These are phyloP conservation scores for Glonium stellatum DNA, from an alignment of 495 filamentous ascomycete genomes.

Conservation along the genomic window DNA sequence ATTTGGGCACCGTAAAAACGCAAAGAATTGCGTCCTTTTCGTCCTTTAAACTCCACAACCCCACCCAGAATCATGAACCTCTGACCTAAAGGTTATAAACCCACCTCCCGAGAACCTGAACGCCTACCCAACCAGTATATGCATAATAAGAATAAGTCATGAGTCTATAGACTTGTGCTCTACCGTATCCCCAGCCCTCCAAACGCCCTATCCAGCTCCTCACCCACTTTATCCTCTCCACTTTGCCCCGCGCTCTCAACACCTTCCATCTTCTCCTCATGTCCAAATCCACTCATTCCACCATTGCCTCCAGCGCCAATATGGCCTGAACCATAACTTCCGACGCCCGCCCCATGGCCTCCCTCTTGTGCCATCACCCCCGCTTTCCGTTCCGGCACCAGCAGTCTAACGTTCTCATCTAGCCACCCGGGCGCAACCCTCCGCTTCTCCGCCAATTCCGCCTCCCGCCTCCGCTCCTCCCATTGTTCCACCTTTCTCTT, in stretches of 20 bases:
- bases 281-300: slow-evolving; percentile 8
- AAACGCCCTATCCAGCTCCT: slow-evolving; percentile 85
- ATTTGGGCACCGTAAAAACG: too few species aligned
- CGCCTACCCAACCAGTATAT: too few species aligned
- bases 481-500: slow-evolving; percentile 59
- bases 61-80: too few species aligned
- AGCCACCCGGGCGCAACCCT: slow-evolving; percentile 89
- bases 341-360: slow-evolving; percentile 7
- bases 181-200: slow-evolving; percentile 49
- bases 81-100: too few species aligned
- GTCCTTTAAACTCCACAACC: too few species aligned
- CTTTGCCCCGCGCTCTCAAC: slow-evolving; percentile 32
- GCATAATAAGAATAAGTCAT: too few species aligned
- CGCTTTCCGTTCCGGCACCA: slow-evolving; percentile 60
- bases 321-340: slow-evolving; percentile 4
- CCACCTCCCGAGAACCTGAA: too few species aligned
- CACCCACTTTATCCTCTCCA: slow-evolving; percentile 49
- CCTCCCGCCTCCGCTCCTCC: slow-evolving; percentile 61
- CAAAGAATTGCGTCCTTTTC: too few species aligned
- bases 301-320: slow-evolving; percentile 11
- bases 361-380: slow-evolving; percentile 12
- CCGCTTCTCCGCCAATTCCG: slow-evolving; percentile 87
- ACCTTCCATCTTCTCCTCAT: slow-evolving; percentile 41
- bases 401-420: slow-evolving; percentile 75
- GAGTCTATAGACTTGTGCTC: too few species aligned